phyloP scores from a whole-genome alignment of 2,329 filamentous ascomycete species.

The Sarocladium oryzae region DNA sequence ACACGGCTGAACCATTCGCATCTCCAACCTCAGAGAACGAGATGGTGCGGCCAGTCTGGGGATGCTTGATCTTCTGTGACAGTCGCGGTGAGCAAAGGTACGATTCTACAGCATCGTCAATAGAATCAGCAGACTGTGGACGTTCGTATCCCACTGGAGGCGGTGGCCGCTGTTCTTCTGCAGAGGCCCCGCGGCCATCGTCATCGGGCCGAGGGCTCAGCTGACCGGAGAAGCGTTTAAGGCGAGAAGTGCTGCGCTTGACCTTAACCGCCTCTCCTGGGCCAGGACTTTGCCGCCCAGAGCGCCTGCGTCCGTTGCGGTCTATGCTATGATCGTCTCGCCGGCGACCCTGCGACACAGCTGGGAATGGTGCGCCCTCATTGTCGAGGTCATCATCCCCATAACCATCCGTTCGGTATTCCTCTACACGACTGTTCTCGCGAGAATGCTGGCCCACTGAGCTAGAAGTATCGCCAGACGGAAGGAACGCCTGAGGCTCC shows the following conservation, averaged over 20 bases:
- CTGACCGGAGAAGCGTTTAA: conserved; percentile 52
- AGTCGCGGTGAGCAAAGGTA: conserved; percentile 79
- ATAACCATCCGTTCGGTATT: conserved; percentile 13
- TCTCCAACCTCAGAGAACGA: conserved; percentile 97
- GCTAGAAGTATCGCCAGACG: neutral
- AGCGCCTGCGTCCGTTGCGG: conserved; percentile 36
- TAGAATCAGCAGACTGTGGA: conserved; percentile 73
- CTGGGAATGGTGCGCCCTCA: conserved; percentile 64
- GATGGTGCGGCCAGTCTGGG: conserved; percentile 78
- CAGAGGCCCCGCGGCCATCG: conserved; percentile 19
- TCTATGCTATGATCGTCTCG: conserved; percentile 44
- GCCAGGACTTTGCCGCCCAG: conserved; percentile 44
- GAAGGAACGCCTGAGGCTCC: neutral
- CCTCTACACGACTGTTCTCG: conserved; percentile 23
- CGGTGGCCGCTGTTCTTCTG: conserved; percentile 15
- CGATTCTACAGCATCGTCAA: conserved; percentile 79
- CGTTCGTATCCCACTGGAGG: conserved; percentile 56
- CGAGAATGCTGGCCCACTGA: neutral
- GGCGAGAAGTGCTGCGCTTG: conserved; percentile 50
- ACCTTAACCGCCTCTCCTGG: conserved; percentile 34
- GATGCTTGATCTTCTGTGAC: conserved; percentile 82
- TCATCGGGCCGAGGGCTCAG: conserved; percentile 29
- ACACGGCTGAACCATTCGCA: conserved; percentile 81
- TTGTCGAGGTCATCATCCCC: conserved; percentile 33
- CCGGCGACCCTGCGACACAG: conserved; percentile 55